Evolutionary conservation across 257 asterid genomes (phyloP), one percentile per base, ranked within the genome.

Genomic region (Leptodermis oblonga): DNA sequence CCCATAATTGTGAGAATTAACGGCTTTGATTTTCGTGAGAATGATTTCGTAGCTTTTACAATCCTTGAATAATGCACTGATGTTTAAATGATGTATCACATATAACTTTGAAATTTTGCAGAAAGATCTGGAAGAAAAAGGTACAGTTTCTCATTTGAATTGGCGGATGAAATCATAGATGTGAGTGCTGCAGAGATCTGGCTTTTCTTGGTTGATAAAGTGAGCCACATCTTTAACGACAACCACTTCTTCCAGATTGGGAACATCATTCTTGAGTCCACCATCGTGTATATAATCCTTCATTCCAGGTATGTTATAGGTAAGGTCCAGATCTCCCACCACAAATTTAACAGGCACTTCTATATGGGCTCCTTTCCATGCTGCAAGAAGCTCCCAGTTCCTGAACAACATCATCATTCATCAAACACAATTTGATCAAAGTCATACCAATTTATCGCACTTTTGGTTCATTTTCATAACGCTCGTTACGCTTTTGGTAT

Each of bases 181-280:
- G 62, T 81, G 81, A 20, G 37, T 42, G 33, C 26, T 78, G 74
- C 76, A 73, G 22, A 69, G 77, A 8, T 72, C 81, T 17, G 83
- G 79, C 68, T 63, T 78, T 53, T 81, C 86, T 76, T 78, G 81
- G 62, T 78, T 70, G 77, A 78, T 70, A 45, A 81, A 81, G 61
- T 81, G 86, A 30, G 71, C 81, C 8, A 69, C 83, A 22, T 77
- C 86, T 72, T 81, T 75, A 61, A 81, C 43, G 54, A 81, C 69
- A 41, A 72, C 79, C 8, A 70, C 79, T 64, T 81, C 81, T 68
- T 81, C 74, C 79, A 81, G 51, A 36, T 69, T 59, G 20, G 86
- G 86, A 41, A 81, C 83, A 42, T 75, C 69, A 28, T 62, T 72
- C 73, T 70, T 68, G 80, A 81, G 78, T 4, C 81, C 77, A 22